Evolutionary conservation across 2,329 filamentous ascomycete species (phyloP).

Genomic region (Conoideocrella luteorostrata): DNA sequence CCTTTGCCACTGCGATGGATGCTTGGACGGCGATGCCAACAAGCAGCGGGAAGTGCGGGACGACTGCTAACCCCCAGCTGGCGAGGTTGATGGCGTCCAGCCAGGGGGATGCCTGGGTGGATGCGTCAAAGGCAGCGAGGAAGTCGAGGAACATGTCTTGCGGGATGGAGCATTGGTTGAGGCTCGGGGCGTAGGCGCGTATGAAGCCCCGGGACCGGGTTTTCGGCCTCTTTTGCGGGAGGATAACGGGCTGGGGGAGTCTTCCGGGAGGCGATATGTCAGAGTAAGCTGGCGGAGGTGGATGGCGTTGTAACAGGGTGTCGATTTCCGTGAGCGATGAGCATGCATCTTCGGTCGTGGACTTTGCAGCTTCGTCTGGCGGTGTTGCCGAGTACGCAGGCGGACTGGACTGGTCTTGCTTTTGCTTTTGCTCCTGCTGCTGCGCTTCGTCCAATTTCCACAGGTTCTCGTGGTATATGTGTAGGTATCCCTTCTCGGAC

Average conservation of each 20-base stretch:
- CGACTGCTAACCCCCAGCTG: conserved; percentile 3
- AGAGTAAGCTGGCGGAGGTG: not conserved
- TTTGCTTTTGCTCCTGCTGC: no score
- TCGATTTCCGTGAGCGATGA: not conserved
- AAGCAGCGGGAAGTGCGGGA: conserved; percentile 11
- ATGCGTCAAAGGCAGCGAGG: conserved; percentile 9
- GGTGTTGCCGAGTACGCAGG: not conserved
- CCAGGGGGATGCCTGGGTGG: conserved; percentile 13
- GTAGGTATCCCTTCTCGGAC: no score
- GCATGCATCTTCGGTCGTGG: not conserved
- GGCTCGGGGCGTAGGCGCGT: conserved; percentile 11
- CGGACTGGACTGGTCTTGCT: not conserved
- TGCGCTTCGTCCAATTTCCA: conserved; percentile 1
- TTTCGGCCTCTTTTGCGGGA: conserved; percentile 13
- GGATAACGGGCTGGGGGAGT: conserved; percentile 9
- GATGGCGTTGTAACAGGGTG: not conserved
- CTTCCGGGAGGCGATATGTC: not conserved
- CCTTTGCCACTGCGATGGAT: conserved; percentile 2
- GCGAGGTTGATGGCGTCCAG: conserved; percentile 12
- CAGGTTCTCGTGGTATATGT: not conserved
- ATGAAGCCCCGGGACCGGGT: conserved; percentile 11
- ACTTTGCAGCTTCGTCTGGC: not conserved
- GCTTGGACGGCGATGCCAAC: conserved; percentile 12
- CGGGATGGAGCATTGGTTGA: conserved; percentile 9
- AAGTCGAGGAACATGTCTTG: conserved; percentile 15